Percentiles rank a stretch among this genome's conserved stretches.
phyloP scores from a whole-genome alignment of 306 rosid species.

The Geum urbanum region DNA sequence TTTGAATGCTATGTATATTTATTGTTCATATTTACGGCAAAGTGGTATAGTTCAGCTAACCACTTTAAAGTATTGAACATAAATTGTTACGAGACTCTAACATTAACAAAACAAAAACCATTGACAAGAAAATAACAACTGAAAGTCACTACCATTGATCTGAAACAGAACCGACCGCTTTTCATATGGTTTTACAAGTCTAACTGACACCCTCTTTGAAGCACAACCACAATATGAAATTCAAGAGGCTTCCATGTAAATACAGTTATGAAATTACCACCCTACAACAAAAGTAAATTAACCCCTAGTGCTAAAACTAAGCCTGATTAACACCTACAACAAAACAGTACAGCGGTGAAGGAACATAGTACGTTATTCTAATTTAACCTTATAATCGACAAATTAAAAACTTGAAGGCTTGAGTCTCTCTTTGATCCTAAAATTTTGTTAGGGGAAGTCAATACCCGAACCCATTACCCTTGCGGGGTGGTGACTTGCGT shows the following conservation, averaged over 20 bases:
- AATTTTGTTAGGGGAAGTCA: slow-evolving; percentile 45
- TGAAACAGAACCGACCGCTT: neutral
- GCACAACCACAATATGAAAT: neutral
- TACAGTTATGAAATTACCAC: slow-evolving; percentile 5
- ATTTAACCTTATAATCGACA: slow-evolving; percentile 27
- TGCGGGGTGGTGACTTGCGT: slow-evolving; percentile 19
- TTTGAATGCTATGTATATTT: no score
- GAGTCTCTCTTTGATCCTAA: slow-evolving; percentile 10
- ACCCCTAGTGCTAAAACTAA: slow-evolving; percentile 17
- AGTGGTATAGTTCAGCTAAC: no score
- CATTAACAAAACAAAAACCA: no score
- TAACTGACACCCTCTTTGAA: slow-evolving; percentile 13
- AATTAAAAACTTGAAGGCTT: slow-evolving; percentile 9
- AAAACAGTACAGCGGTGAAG: neutral
- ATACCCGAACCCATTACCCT: slow-evolving; percentile 70
- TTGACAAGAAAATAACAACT: neutral
- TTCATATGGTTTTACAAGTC: slow-evolving; percentile 6
- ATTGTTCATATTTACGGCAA: no score
- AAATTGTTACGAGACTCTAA: no score
- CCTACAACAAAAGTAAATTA: slow-evolving; percentile 11
- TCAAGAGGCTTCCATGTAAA: neutral
- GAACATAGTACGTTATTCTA: slow-evolving; percentile 12
- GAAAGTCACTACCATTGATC: neutral
- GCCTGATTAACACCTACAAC: neutral
- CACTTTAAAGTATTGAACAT: no score